Base-by-base conservation (phyloP, 1,284 basidiomycete species). In the Pterulicium gracile region DNA sequence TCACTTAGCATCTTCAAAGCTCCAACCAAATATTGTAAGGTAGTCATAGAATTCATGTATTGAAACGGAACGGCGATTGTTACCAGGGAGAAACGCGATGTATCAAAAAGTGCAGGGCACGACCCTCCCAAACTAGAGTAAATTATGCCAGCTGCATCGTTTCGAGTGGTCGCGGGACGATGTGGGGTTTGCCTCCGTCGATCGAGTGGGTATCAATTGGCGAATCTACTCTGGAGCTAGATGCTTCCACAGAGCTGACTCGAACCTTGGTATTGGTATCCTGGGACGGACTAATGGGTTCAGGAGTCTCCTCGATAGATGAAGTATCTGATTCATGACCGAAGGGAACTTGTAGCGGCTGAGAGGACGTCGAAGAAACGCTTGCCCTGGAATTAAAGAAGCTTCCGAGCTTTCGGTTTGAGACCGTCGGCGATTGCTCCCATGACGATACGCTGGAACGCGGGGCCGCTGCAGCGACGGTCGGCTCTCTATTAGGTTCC, bases 211-310 rank as follows among this genome's bases (percentile, higher is more conserved):
- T 7, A 32, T 32, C 27, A n/a, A 32, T 7, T 10, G 27, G 27
- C 27, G 27, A 32, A 32, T 7, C 27, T n/a, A n/a, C 27, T 32
- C 27, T 7, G 7, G 27, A 32, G 27, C 7, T n/a, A 36, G 71
- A 55, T 3, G 55, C 15, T 17, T 46, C 44, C 3, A 34, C 27
- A 7, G 27, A 32, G n/a, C n/a, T 32, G 27, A 32, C 27, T 7
- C 7, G 7, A 7, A 32, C 27, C n/a, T 32, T 32, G 27, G 27
- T 32, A n/a, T 32, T 10, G n/a, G 27, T 32, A 32, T 32, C 27
- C 10, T 32, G 27, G n/a, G 27, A 32, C 10, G 27, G 27, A n/a
- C 27, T 32, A 7, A n/a, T n/a, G n/a, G 27, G 27, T 32, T 32
- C 27, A 7, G 27, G 27, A 10, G 27, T 32, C 27, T 32, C 27